These are phyloP conservation scores for Aspergillus chevalieri DNA, from an alignment of 2,329 filamentous ascomycete genomes.

Conservation along the genomic window DNA sequence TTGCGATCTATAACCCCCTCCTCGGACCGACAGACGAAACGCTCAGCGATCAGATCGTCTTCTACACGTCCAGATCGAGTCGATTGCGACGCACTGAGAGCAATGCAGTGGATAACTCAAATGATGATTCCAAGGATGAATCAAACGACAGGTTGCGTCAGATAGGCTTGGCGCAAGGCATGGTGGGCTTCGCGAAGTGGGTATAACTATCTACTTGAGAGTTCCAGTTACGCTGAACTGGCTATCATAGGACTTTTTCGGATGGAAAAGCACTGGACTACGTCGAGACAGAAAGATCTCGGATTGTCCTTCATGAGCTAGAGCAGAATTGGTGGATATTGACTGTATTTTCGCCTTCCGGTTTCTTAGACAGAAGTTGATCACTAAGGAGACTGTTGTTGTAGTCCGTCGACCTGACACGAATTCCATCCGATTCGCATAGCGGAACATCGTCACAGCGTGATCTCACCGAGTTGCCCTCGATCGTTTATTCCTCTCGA, in stretches of 20 bases:
- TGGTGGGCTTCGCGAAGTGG: slow-evolving; percentile 80
- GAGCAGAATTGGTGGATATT: slow-evolving; percentile 94
- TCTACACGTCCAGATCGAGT: slow-evolving; percentile 63
- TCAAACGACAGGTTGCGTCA: slow-evolving; percentile 83
- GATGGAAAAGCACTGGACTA: slow-evolving; percentile 69
- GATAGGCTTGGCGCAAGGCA: slow-evolving; percentile 92
- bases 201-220: slow-evolving; percentile 15
- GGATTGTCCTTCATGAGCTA: slow-evolving; percentile 78
- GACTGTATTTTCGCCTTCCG: slow-evolving; percentile 55
- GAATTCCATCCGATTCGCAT: slow-evolving; percentile 53
- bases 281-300: slow-evolving; percentile 84
- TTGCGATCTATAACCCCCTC: slow-evolving; percentile 91
- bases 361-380: background rate
- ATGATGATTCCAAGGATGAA: slow-evolving; percentile 50
- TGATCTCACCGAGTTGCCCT: slow-evolving; percentile 35
- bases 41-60: slow-evolving; percentile 78
- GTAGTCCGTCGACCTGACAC: slow-evolving; percentile 75
- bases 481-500: slow-evolving; percentile 75
- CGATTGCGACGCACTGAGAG: slow-evolving; percentile 19
- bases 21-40: slow-evolving; percentile 68
- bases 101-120: slow-evolving; percentile 14
- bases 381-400: slow-evolving; percentile 10
- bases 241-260: slow-evolving; percentile 63
- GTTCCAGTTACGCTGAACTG: slow-evolving; percentile 11
- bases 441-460: slow-evolving; percentile 32